A percentile compares a stretch with the other conserved stretches of the same genome.
These are phyloP conservation scores for Gamsiella multidivaricata DNA, from an alignment of 192 early-diverging fungal genomes.

Conservation along the genomic window DNA sequence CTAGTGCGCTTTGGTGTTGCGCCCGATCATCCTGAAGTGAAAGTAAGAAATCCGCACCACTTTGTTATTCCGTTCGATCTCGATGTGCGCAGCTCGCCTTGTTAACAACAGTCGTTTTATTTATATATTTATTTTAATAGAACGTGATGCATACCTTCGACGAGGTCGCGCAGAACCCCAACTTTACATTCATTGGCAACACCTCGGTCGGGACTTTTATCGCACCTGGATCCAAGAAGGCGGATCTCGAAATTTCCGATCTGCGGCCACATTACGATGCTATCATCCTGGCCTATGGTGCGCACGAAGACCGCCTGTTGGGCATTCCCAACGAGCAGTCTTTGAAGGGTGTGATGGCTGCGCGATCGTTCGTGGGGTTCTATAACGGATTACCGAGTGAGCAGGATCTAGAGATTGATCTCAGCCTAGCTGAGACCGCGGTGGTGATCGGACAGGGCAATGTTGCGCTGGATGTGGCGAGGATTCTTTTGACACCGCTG, in stretches of 20 bases:
- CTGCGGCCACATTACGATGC: constrained; percentile 76
- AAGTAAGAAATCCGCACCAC: constrained; percentile 76
- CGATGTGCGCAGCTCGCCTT: not conserved
- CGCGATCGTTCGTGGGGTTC: constrained; percentile 92
- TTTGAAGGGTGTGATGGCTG: constrained; percentile 72
- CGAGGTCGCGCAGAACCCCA: constrained; percentile 71
- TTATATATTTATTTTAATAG: constrained; percentile 52
- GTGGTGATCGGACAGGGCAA: constrained; percentile 95
- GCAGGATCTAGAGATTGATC: constrained; percentile 68
- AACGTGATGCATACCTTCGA: constrained; percentile 91
- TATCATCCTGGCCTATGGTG: constrained; percentile 89
- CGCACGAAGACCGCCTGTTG: constrained; percentile 76
- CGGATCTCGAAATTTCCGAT: constrained; percentile 58
- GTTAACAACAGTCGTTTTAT: not conserved
- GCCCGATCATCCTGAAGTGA: constrained; percentile 97
- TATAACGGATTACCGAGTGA: constrained; percentile 90
- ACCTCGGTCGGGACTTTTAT: constrained; percentile 67
- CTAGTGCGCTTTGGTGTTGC: constrained; percentile 95
- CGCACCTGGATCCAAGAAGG: constrained; percentile 26
- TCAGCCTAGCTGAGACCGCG: constrained; percentile 75
- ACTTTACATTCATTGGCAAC: constrained; percentile 87
- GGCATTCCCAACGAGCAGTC: constrained; percentile 75
- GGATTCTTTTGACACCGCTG: constrained; percentile 81
- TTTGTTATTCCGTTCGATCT: not conserved
- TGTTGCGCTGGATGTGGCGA: constrained; percentile 91